Evolutionary conservation across 2,329 filamentous ascomycete species (phyloP), one percentile per base, ranked within the genome.

Genomic region (Aspergillus pseudotamarii): DNA sequence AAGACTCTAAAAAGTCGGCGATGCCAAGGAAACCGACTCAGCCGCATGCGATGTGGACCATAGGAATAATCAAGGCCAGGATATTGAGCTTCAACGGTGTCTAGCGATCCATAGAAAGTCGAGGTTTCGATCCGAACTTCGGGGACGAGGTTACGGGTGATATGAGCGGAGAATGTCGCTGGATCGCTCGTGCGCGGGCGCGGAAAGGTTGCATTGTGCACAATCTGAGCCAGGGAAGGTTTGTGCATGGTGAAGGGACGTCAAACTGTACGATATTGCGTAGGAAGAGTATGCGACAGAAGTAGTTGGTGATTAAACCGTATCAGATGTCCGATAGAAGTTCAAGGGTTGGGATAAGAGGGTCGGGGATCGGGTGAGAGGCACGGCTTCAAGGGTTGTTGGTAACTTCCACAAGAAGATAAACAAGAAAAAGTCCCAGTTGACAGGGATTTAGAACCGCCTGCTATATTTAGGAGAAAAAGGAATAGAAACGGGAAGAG

Each of bases 1-100:
- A 90, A 89, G 32, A 83, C 85, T 26, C 80, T 80, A 76, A 90
- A 89, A 1, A 90, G 80, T 64, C 81, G 81, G 66, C 80, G 80
- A 75, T 90, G 88, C 80, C 86, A 86, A 12, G 84, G 83, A 72
- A 88, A 89, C 53, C 86, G 85, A 59, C 85, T 80, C 14, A 90
- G 80, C 46, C 88, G 83, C 79, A 87, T 86, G 61, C 88, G 84
- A 77, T 90, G 88, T 1, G 87, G 86, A 8, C 79, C 77, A 69
- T 86, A 82, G 54, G 85, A 84, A 75, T 90, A 90, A 79, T 90
- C 88, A 54, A 89, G 80, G 38, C 88, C 88, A 0, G 88, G 88
- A 70, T 90, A 89, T 63, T 88, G 86, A 57, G 88, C 87, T 79
- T 89, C 88, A 64, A 88, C 82, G 70, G 84, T 87, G 78, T 89